Evolutionary conservation across 75 land plant genomes (phyloP).

Genomic region (Selaginella moellendorffii): DNA sequence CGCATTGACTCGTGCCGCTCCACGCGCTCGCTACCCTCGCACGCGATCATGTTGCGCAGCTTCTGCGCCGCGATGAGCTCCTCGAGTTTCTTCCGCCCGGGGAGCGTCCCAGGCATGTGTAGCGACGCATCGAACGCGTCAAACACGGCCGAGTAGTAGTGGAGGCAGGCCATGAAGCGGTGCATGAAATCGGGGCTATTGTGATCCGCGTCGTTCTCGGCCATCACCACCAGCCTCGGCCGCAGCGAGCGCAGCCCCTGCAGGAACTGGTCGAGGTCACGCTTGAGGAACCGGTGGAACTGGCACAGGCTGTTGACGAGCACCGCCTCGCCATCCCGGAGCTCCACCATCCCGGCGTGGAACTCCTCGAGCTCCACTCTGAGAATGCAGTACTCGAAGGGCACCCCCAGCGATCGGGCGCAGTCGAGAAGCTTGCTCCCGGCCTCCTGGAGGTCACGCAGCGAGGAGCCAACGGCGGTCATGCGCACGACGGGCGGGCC

Average conservation of each 20-base stretch:
- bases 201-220: slow-evolving; percentile 20
- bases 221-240: slow-evolving; percentile 8
- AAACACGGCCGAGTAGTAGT: background rate
- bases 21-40: background rate
- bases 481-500: slow-evolving; percentile 16
- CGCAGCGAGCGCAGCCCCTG: background rate
- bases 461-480: slow-evolving; percentile 11
- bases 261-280: slow-evolving; percentile 3
- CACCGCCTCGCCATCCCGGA: slow-evolving; percentile 14
- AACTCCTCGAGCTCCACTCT: slow-evolving; percentile 6
- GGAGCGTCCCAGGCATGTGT: background rate
- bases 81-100: background rate
- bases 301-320: slow-evolving; percentile 17
- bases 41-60: slow-evolving; percentile 1
- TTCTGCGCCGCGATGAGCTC: slow-evolving; percentile 7
- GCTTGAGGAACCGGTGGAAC: slow-evolving; percentile 15
- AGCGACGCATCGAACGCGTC: slow-evolving; percentile 2
- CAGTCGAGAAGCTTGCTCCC: slow-evolving; percentile 14
- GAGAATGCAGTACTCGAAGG: slow-evolving; percentile 18
- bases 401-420: slow-evolving; percentile 11
- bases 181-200: slow-evolving; percentile 10
- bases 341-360: slow-evolving; percentile 16
- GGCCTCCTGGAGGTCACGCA: slow-evolving; percentile 15
- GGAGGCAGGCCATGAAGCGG: background rate
- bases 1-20: slow-evolving; percentile 6